phyloP scores from a whole-genome alignment of 495 filamentous ascomycete genomes.

The Aspergillus cristatus region DNA sequence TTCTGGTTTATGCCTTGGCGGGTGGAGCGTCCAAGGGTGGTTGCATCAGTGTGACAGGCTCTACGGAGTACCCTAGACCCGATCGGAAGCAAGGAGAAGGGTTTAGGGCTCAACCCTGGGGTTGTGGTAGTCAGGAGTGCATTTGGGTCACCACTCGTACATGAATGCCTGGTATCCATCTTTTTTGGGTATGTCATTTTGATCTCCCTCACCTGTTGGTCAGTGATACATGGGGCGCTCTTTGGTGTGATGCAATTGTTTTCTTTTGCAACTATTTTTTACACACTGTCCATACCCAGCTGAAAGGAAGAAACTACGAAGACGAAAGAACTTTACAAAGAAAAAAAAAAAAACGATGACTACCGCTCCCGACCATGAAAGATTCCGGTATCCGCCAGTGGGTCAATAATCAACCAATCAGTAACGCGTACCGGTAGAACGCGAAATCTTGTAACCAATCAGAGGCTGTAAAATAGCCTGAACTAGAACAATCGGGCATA shows the following conservation, averaged over 20 bases:
- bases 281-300: too few species aligned
- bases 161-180: conserved; percentile 12
- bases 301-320: too few species aligned
- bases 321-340: too few species aligned
- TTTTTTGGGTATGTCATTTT: conserved; percentile 18
- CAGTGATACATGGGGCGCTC: too few species aligned
- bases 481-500: conserved; percentile 28
- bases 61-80: too few species aligned
- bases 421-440: conserved; percentile 11
- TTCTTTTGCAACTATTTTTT: too few species aligned
- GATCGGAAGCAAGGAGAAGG: conserved; percentile 20
- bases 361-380: conserved; percentile 7
- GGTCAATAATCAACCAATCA: conserved; percentile 8
- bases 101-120: conserved; percentile 22
- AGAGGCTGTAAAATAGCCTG: conserved; percentile 20
- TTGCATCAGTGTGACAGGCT: conserved; percentile 10
- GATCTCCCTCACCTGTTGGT: conserved; percentile 4
- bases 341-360: neutral
- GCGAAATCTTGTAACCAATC: conserved; percentile 27
- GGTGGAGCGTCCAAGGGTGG: neutral
- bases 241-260: too few species aligned
- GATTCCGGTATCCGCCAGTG: too few species aligned
- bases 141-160: conserved; percentile 6
- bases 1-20: too few species aligned
- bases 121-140: conserved; percentile 16